Base-by-base conservation (phyloP, 306 rosid species). In the Astragalus membranaceus region DNA sequence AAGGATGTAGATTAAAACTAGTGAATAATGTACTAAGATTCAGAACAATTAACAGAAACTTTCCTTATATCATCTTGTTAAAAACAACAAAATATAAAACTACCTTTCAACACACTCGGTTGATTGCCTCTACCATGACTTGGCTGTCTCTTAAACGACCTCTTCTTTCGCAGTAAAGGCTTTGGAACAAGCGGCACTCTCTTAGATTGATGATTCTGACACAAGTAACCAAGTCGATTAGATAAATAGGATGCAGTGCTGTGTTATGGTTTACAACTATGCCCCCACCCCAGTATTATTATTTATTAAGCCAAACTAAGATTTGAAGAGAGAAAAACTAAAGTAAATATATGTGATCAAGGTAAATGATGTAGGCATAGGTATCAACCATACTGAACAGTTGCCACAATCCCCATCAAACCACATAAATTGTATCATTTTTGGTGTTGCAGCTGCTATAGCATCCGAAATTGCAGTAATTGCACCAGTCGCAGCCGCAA, bases 131-230 rank as follows among this genome's bases (percentile, higher is more conserved):
- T 83, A 41, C 83, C 83, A 67, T 86, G 95, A 67, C 95, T 86
- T 0, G 96, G 85, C 70, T 83, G 90, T 60, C 93, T 76, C 77
- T 90, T 92, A 43, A 85, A 53, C 7, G 98, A 83, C 86, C 98
- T 82, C 75, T 75, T 86, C 80, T 84, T 89, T 57, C 91, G 88
- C 43, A 86, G 57, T 33, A 81, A 67, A 69, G 87, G 89, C 73
- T 80, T 89, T 3, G 91, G 87, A 44, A 86, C 59, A 51, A 85
- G 70, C 29, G 88, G 76, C 48, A 88, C 77, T 80, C 81, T 86
- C 87, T 86, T 92, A 12, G 73, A 29, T 51, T 78, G 91, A 79
- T 86, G 58, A 58, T 63, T 84, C 98, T 92, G 86, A 39, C 42
- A 64, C 14, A 67, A 43, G 30, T 20, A 54, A 74, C 77, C 78